Evolutionary conservation across 768 basidiomycete species (phyloP), one percentile per base, ranked within the genome.

Genomic region (Phanerochaete sordida): DNA sequence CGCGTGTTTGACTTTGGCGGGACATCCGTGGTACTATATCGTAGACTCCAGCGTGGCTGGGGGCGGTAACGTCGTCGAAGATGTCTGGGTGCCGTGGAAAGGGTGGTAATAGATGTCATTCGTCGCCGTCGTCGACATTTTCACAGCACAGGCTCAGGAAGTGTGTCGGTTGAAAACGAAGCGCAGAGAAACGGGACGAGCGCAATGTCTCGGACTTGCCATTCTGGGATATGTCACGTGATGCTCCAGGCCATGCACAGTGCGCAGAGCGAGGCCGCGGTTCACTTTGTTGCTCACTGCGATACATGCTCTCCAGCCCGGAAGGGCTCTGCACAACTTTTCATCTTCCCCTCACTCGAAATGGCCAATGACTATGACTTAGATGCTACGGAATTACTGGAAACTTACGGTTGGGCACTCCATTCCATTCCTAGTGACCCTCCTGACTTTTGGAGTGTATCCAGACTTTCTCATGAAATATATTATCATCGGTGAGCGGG

Each of bases 381-480:
- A 51, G 93, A 93, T 67, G 93, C 90, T 13, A 96, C 95, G 56
- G 95, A 98, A 73, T 84, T 98, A 51, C 73, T 95, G 65, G 95
- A 97, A 76, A 93, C 94, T 62, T 98, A 98, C 74, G 95, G 95
- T 94, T 35, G 30, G 33, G 52, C 3, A 21, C 61, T 39, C 50
- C 50, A 47, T 24, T 16, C 23, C 15, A 5, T 19, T 30, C 21
- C 43, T 30, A 53, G 27, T 56, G n/a, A 26, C 33, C 15, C 24
- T 31, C 28, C 56, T 43, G 54, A 63, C 60, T 19, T 33, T n/a
- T 33, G 19, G 21, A 33, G 1, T 19, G 23, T 43, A 43, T 6
- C 24, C 74, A 97, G 97, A 99, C 77, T 98, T 97, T 74, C 84
- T 99, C 65, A 93, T 98, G 87, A 99, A 99, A 78, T 94, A 95